Evolutionary conservation across 1,284 basidiomycete genomes (phyloP), one percentile per base, ranked within the genome.

Genomic region (Melampsora larici-populina): DNA sequence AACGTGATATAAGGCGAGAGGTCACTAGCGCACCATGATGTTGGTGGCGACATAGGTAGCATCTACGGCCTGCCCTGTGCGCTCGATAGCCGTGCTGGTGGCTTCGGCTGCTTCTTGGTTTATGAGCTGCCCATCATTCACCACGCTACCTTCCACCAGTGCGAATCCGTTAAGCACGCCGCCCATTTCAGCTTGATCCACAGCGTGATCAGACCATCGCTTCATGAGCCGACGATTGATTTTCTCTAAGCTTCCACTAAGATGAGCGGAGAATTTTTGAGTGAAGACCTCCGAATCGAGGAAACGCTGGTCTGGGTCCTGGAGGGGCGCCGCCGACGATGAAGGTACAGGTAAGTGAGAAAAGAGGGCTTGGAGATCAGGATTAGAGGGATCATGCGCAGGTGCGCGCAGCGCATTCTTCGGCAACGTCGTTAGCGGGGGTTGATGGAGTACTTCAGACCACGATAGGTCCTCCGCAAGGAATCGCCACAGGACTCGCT

Each of bases 361-460:
- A 82, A 96, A 97, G 1, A 92, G 90, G 17, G 89, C 86, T 15
- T 90, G 89, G 18, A 89, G 87, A 78, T 87, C 88, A 78, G 89
- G 87, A 82, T 95, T 91, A 0, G 93, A 93, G 0, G 97, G 95
- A 83, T 94, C 92, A 83, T 95, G 92, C 0, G 96, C 93, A 1
- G 97, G 94, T 0, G 95, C 94, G 83, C 94, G 94, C 49, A 99
- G 87, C 13, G 94, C 91, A 84, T 97, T 97, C 88, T 97, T 98
- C 9, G 97, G 95, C 4, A 98, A 86, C 58, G 90, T 86, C 0
- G 93, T 92, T 72, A 99, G 84, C 0, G 97, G 97, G 5, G 95
- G 93, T 2, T 93, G 94, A 84, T 93, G 91, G 29, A 96, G 84
- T 2, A 97, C 92, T 84, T 97, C 94, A 58, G 89, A 92, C 97